A percentile compares a stretch with the other conserved stretches of the same genome.
Evolutionary conservation across 805 yeast species (phyloP).

Genomic region (Citeromyces matritensis): DNA sequence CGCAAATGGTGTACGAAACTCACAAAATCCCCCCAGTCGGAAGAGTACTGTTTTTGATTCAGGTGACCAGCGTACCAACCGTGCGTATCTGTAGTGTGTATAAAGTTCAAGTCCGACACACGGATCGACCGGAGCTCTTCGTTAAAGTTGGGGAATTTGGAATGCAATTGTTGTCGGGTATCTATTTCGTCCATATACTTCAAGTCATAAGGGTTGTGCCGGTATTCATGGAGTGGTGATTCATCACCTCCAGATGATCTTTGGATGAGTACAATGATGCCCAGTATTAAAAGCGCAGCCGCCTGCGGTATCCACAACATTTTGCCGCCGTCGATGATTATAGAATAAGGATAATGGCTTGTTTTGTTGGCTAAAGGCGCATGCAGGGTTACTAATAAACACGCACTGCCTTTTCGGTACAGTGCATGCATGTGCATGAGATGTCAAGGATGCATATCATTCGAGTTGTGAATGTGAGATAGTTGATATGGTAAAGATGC

Average conservation of each 20-base stretch:
- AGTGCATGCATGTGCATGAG: no score
- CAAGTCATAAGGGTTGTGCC: not conserved
- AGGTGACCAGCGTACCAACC: slow-evolving; percentile 93
- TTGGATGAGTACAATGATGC: not conserved
- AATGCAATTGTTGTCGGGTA: slow-evolving; percentile 13
- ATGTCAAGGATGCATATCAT: no score
- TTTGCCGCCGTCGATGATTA: no score
- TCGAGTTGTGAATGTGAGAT: no score
- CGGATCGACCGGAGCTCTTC: slow-evolving; percentile 33
- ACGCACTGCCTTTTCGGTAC: no score
- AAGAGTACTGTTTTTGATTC: slow-evolving; percentile 61
- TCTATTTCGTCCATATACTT: slow-evolving; percentile 2
- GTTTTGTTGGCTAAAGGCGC: no score
- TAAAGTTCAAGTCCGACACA: slow-evolving; percentile 66
- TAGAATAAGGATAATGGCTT: no score
- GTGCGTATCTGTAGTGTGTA: slow-evolving; percentile 95
- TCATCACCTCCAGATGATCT: not conserved
- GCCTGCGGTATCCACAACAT: no score
- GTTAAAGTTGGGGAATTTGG: slow-evolving; percentile 16
- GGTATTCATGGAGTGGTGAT: not conserved
- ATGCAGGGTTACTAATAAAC: no score
- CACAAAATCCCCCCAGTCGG: slow-evolving; percentile 86
- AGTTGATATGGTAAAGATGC: no score
- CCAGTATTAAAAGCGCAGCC: not conserved
- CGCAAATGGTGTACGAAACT: slow-evolving; percentile 47